Percentiles rank a stretch among this genome's conserved stretches.
These are phyloP conservation scores for Mucor circinelloides DNA, from an alignment of 371 early-diverging fungal genomes.

Conservation along the genomic window DNA sequence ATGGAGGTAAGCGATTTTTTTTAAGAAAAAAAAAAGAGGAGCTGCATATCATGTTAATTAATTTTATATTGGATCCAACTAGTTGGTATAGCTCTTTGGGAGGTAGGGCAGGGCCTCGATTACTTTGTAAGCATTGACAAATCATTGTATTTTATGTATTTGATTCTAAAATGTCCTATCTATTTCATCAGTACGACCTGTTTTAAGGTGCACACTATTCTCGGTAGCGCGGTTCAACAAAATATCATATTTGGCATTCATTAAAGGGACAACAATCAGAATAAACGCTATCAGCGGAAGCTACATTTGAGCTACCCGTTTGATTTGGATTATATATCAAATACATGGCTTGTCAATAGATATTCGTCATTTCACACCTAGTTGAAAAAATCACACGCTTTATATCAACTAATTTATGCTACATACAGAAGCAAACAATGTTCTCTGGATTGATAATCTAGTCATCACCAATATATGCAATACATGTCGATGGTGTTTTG, in stretches of 20 bases:
- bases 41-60: background rate
- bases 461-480: background rate
- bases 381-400: too few species aligned
- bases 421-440: background rate
- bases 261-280: background rate
- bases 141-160: background rate
- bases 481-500: background rate
- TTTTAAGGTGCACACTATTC: background rate
- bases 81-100: constrained; percentile 67
- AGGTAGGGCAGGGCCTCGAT: constrained; percentile 71
- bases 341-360: too few species aligned
- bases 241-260: background rate
- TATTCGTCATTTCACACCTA: too few species aligned
- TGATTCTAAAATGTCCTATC: background rate
- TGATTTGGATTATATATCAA: background rate
- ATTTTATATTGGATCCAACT: background rate
- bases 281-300: background rate
- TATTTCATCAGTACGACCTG: constrained; percentile 9
- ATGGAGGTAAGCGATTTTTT: constrained; percentile 36
- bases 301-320: background rate
- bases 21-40: too few species aligned
- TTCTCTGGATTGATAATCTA: background rate
- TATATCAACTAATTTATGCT: too few species aligned
- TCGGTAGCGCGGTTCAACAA: background rate
- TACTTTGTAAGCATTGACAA: constrained; percentile 53